Base-by-base conservation (phyloP, 169 alveolate genomes). In the Theileria equi region DNA sequence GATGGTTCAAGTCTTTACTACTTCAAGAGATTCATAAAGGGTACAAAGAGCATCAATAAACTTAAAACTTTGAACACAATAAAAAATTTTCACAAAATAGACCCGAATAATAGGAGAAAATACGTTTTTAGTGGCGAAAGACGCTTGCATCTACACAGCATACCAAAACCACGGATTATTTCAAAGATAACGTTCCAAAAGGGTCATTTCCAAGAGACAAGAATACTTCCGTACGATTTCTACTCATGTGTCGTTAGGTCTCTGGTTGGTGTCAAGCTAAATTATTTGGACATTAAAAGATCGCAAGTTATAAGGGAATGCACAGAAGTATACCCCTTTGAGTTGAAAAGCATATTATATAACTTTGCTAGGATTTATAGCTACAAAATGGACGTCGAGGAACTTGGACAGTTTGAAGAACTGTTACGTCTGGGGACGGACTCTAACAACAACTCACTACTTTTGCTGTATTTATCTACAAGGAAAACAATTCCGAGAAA, bases 261-360 rank as follows among this genome's bases (percentile, higher is more conserved):
- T 0, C 34, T 60, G 1, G 23, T 1, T 31, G 69, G 70, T 44
- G 13, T 32, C n/a, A 60, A 60, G 7, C 21, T 52, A 21, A 7
- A 52, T 2, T 25, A 5, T 21, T n/a, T 21, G 3, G 70, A 21
- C 21, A 43, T 38, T 31, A 26, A 13, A 36, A 36, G 26, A 29
- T 41, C 80, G 10, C 13, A n/a, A 17, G 36, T 74, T 21, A 17
- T 41, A 59, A 19, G 8, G 13, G 26, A 34, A n/a, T 48, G 59
- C 19, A 29, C 0, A 36, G 4, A 40, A n/a, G 31, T 40, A n/a
- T 44, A 40, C 19, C 80, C 78, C 16, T 16, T 74, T 13, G 84
- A 74, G 25, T 49, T 74, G 25, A 54, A 73, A 11, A n/a, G 29
- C 10, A 45, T 74, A 21, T 58, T 74, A 3, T 74, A 32, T 41